Conservation (phyloP, 495 filamentous ascomycete species). For the Mycothermus thermophilus region DNA sequence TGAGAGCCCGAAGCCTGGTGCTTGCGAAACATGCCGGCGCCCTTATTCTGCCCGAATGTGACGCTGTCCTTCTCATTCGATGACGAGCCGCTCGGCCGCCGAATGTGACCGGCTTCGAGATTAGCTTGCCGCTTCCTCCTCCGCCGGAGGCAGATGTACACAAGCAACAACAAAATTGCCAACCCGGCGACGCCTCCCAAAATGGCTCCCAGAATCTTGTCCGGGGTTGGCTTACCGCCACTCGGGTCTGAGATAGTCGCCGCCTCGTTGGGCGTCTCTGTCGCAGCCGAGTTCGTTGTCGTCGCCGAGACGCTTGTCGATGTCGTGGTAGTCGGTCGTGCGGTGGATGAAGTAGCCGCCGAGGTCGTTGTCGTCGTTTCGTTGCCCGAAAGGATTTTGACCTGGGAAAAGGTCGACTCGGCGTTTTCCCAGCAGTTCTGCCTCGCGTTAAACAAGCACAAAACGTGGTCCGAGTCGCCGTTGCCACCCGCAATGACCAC, state of each 20-base stretch:
- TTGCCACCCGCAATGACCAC: conserved; percentile 70
- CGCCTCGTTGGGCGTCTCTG: conserved; percentile 23
- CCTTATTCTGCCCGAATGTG: conserved; percentile 26
- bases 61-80: conserved; percentile 37
- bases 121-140: conserved; percentile 32
- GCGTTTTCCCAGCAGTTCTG: conserved; percentile 74
- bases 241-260: conserved; percentile 6
- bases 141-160: conserved; percentile 56
- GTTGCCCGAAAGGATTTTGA: conserved; percentile 21
- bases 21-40: conserved; percentile 24
- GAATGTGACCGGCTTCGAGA: conserved; percentile 31
- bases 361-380: background rate
- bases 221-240: conserved; percentile 6
- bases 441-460: conserved; percentile 71
- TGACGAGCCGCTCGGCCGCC: conserved; percentile 38
- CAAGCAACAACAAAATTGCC: conserved; percentile 49
- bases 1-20: conserved; percentile 34
- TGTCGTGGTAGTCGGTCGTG: conserved; percentile 23
- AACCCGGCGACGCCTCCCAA: conserved; percentile 66
- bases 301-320: conserved; percentile 9
- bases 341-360: conserved; percentile 12
- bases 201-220: conserved; percentile 58
- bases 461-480: conserved; percentile 47
- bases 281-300: conserved; percentile 9
- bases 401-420: conserved; percentile 44